Percentiles rank a stretch among this genome's conserved stretches.
These are phyloP conservation scores for Verbena officinalis DNA, from an alignment of 257 asterid species.

Conservation along the genomic window DNA sequence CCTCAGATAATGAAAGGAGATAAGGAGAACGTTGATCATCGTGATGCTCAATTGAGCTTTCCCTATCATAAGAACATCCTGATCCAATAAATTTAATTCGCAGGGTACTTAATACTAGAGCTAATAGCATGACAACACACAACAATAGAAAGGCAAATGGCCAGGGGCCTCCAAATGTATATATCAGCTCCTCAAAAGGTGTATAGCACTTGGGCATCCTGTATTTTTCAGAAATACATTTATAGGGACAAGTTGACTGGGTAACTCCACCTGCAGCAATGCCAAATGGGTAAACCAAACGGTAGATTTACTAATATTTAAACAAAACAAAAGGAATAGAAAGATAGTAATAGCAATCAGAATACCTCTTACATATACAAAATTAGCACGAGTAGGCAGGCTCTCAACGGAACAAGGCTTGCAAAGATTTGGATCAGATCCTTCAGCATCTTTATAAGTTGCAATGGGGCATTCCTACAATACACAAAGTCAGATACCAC, in stretches of 20 bases:
- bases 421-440: slow-evolving; percentile 83
- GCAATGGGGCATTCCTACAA: slow-evolving; percentile 90
- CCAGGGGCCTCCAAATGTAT: slow-evolving; percentile 96
- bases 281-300: slow-evolving; percentile 31
- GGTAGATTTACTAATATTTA: slow-evolving; percentile 13
- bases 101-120: slow-evolving; percentile 65
- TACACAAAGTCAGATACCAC: slow-evolving; percentile 28
- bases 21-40: slow-evolving; percentile 75
- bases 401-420: slow-evolving; percentile 66
- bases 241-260: slow-evolving; percentile 70
- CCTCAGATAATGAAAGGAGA: slow-evolving; percentile 97
- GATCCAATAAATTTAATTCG: slow-evolving; percentile 81
- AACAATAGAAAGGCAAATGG: slow-evolving; percentile 66
- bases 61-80: slow-evolving; percentile 56
- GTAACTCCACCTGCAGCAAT: slow-evolving; percentile 86
- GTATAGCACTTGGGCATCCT: slow-evolving; percentile 85
- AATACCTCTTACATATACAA: slow-evolving; percentile 82
- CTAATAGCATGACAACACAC: slow-evolving; percentile 71
- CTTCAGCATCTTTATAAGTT: slow-evolving; percentile 79
- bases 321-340: slow-evolving; percentile 10
- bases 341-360: slow-evolving; percentile 17
- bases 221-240: slow-evolving; percentile 84
- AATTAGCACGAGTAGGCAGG: slow-evolving; percentile 88
- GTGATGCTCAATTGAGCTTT: slow-evolving; percentile 65
- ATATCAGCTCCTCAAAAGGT: slow-evolving; percentile 91